A percentile compares a stretch with the other conserved stretches of the same genome.
These are phyloP conservation scores for Dendrothele bispora DNA, from an alignment of 768 basidiomycete genomes.

Conservation along the genomic window DNA sequence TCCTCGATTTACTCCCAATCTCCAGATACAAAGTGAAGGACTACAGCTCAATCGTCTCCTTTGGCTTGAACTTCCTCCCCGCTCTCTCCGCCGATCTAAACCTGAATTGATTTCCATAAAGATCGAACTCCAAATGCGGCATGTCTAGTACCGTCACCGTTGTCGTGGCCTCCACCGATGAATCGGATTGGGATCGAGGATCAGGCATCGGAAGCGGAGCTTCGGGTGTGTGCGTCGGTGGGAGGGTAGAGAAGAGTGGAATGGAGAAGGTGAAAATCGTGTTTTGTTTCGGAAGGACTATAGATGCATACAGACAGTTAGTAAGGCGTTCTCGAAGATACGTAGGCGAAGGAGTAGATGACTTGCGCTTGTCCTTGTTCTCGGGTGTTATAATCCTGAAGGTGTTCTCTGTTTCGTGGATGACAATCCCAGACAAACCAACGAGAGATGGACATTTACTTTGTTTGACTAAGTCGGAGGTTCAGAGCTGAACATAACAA, in stretches of 20 bases:
- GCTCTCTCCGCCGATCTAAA: constrained; percentile 82
- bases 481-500: background rate
- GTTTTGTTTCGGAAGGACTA: constrained; percentile 78
- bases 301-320: background rate
- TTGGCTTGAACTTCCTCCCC: constrained; percentile 82
- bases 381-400: constrained; percentile 78
- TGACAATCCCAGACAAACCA: constrained; percentile 76
- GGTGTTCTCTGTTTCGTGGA: constrained; percentile 87
- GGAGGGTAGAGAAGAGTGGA: constrained; percentile 63
- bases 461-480: constrained; percentile 52
- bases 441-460: constrained; percentile 78
- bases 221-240: constrained; percentile 28
- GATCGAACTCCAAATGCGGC: constrained; percentile 70
- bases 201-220: constrained; percentile 27
- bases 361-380: constrained; percentile 69
- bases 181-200: background rate
- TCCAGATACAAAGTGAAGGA: background rate
- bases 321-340: background rate
- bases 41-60: constrained; percentile 77
- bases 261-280: constrained; percentile 75
- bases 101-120: constrained; percentile 85
- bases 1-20: too few species aligned
- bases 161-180: background rate
- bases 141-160: constrained; percentile 55
- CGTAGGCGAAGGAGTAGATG: background rate